Evolutionary conservation across 2,329 filamentous ascomycete genomes (phyloP).

Genomic region (Colletotrichum sp.): DNA sequence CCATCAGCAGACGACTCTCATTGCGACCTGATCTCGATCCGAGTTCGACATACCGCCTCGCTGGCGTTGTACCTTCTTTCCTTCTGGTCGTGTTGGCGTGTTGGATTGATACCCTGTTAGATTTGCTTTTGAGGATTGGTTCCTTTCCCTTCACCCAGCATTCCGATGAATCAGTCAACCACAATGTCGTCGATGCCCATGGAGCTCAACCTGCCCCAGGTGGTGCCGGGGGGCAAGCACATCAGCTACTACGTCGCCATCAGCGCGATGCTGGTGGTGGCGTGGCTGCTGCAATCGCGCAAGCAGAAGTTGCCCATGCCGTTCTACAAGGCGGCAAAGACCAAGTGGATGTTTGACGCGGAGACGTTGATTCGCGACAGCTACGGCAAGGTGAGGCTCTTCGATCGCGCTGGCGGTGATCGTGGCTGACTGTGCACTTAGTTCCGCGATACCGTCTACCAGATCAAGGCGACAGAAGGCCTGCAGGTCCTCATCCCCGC

Average conservation of each 20-base stretch:
- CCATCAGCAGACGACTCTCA: neutral
- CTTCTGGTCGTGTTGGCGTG: neutral
- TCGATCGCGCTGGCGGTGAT: too few relatives aligned
- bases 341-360: slow-evolving; percentile 56
- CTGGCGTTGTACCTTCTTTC: neutral
- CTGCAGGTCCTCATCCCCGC: slow-evolving; percentile 52
- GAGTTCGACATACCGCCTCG: neutral
- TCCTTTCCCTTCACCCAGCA: neutral
- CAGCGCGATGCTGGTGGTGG: slow-evolving; percentile 35
- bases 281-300: slow-evolving; percentile 42
- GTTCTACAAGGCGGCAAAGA: slow-evolving; percentile 52
- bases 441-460: slow-evolving; percentile 55
- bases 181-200: slow-evolving; percentile 24
- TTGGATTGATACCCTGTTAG: neutral
- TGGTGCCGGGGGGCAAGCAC: slow-evolving; percentile 32
- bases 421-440: slow-evolving; percentile 21
- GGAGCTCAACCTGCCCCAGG: slow-evolving; percentile 29
- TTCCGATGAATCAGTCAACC: slow-evolving; percentile 14
- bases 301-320: slow-evolving; percentile 41
- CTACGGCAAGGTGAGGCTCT: slow-evolving; percentile 47
- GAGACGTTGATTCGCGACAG: slow-evolving; percentile 52
- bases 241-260: slow-evolving; percentile 48
- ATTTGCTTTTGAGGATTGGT: neutral
- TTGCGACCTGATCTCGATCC: neutral
- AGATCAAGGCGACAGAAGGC: slow-evolving; percentile 57